Evolutionary conservation across 805 yeast species (phyloP).

Genomic region (Hanseniaspora guilliermondii): DNA sequence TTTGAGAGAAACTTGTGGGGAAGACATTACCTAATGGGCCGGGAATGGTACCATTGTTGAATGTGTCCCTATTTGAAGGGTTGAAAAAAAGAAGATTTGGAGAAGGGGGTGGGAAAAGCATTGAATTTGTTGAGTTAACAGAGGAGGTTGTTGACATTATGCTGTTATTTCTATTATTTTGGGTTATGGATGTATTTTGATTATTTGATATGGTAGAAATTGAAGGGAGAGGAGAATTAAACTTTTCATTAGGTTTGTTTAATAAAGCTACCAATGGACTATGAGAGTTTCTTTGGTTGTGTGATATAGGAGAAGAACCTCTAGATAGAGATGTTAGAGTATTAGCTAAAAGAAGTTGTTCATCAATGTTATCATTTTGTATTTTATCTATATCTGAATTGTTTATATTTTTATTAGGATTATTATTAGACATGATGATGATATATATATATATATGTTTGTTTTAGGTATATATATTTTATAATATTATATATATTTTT

Average conservation of each 20-base stretch:
- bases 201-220: neutral
- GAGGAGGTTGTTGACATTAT: conserved; percentile 7
- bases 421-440: neutral
- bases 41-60: conserved; percentile 3
- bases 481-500: neutral
- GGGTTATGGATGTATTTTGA: neutral
- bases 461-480: neutral
- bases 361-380: conserved; percentile 6
- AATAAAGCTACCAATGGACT: neutral
- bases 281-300: neutral
- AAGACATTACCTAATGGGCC: conserved; percentile 12
- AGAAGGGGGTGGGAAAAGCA: conserved; percentile 2
- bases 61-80: neutral
- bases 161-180: conserved; percentile 10
- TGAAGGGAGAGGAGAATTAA: conserved; percentile 3
- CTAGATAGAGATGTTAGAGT: conserved; percentile 9
- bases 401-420: neutral
- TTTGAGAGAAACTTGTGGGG: neutral
- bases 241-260: neutral
- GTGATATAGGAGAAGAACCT: conserved; percentile 8
- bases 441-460: neutral
- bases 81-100: conserved; percentile 7
- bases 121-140: conserved; percentile 8
- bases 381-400: conserved; percentile 5
- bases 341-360: conserved; percentile 7